Evolutionary conservation across 1,284 basidiomycete genomes (phyloP).

Genomic region (Rhodotorula sp.): DNA sequence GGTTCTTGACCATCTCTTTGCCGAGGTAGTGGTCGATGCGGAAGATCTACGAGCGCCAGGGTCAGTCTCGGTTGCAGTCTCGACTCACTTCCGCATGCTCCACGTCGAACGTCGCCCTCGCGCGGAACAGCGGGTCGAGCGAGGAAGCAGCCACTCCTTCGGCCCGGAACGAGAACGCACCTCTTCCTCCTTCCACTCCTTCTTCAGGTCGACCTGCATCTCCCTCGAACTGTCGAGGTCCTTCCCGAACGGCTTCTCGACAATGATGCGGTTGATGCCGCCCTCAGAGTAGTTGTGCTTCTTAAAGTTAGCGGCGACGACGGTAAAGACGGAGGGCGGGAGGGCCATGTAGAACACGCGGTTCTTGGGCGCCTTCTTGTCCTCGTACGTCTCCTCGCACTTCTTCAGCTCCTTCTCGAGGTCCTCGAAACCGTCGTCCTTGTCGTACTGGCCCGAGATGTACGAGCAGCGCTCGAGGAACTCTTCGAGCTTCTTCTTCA

Average conservation of each 20-base stretch:
- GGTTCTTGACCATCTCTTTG: conserved; percentile 98
- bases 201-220: conserved; percentile 73
- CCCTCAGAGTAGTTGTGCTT: conserved; percentile 71
- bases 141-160: too few species aligned
- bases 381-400: conserved; percentile 66
- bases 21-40: conserved; percentile 97
- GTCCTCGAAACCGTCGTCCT: conserved; percentile 69
- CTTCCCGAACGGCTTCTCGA: conserved; percentile 96
- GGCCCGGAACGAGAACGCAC: conserved; percentile 22
- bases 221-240: conserved; percentile 81
- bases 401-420: conserved; percentile 72
- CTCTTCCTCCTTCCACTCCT: conserved; percentile 88
- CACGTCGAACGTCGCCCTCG: background rate
- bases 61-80: background rate
- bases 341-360: conserved; percentile 65
- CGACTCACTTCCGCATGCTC: too few species aligned
- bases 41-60: conserved; percentile 60
- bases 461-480: conserved; percentile 80
- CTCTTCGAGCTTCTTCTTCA: conserved; percentile 64
- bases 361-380: conserved; percentile 49
- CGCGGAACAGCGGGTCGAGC: background rate
- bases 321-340: conserved; percentile 87
- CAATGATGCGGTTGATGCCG: conserved; percentile 82
- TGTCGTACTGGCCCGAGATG: conserved; percentile 82
- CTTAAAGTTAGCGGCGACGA: conserved; percentile 77